These are phyloP conservation scores for Zymoseptoria brevis DNA, from an alignment of 2,329 filamentous ascomycete genomes.

Conservation along the genomic window DNA sequence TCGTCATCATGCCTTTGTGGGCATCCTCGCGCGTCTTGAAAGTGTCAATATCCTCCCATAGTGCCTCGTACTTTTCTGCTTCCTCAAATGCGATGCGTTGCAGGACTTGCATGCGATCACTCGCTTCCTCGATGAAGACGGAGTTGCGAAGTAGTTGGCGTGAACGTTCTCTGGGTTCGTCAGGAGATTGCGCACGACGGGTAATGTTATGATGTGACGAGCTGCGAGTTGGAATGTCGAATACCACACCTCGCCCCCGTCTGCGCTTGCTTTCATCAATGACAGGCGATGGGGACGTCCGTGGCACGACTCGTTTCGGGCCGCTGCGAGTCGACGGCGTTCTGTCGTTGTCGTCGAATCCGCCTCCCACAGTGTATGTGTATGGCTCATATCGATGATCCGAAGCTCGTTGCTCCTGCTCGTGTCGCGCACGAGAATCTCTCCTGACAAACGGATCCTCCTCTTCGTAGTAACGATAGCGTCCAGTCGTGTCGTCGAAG, in stretches of 20 bases:
- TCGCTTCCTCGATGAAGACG: slow-evolving; percentile 11
- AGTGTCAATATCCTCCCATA: slow-evolving; percentile 10
- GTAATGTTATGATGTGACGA: not conserved
- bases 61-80: slow-evolving; percentile 6
- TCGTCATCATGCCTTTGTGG: not conserved
- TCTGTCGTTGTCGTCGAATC: not conserved
- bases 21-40: slow-evolving; percentile 1
- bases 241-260: not conserved
- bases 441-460: not conserved
- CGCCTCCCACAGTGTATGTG: not conserved
- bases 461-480: not conserved
- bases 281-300: not conserved
- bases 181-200: not conserved
- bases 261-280: not conserved
- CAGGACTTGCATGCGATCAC: slow-evolving; percentile 9
- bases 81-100: slow-evolving; percentile 4
- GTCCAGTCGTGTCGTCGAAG: not conserved
- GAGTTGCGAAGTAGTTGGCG: slow-evolving; percentile 2
- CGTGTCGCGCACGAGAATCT: not conserved
- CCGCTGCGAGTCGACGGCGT: not conserved
- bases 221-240: not conserved
- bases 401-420: not conserved
- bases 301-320: not conserved
- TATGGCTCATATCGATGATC: not conserved
- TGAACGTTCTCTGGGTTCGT: not conserved